These are phyloP conservation scores for Didymosphaeria variabile DNA, from an alignment of 2,329 filamentous ascomycete species.

Conservation along the genomic window DNA sequence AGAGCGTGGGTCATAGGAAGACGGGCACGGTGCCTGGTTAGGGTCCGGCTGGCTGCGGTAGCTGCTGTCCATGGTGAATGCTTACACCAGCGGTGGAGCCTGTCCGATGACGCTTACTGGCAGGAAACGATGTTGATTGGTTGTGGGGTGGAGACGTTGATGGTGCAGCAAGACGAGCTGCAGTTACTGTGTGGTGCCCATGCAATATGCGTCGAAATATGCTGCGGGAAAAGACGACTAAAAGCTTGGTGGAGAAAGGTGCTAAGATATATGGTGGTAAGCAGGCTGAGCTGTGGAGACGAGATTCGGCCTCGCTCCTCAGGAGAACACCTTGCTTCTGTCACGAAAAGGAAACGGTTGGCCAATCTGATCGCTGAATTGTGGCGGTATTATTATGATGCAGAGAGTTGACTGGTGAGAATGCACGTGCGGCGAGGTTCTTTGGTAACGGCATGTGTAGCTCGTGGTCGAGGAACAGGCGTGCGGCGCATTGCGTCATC, in stretches of 20 bases:
- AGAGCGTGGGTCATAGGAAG: conserved; percentile 31
- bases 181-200: conserved; percentile 30
- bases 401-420: conserved; percentile 17
- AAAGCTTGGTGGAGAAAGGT: not conserved
- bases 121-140: conserved; percentile 18
- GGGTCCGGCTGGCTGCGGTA: conserved; percentile 30
- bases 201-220: conserved; percentile 25
- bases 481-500: conserved; percentile 15
- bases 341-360: conserved; percentile 2
- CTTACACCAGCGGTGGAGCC: conserved; percentile 24
- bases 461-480: conserved; percentile 7
- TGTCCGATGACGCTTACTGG: conserved; percentile 30
- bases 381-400: conserved; percentile 9
- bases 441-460: conserved; percentile 18
- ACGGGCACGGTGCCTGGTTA: conserved; percentile 26
- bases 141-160: conserved; percentile 14
- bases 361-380: not conserved
- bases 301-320: conserved; percentile 9
- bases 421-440: conserved; percentile 16
- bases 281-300: conserved; percentile 7
- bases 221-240: conserved; percentile 1
- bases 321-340: conserved; percentile 15
- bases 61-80: conserved; percentile 26
- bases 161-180: conserved; percentile 33
- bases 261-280: conserved; percentile 12